Evolutionary conservation across 2,329 filamentous ascomycete species (phyloP).

Genomic region (Colletotrichum sp.): DNA sequence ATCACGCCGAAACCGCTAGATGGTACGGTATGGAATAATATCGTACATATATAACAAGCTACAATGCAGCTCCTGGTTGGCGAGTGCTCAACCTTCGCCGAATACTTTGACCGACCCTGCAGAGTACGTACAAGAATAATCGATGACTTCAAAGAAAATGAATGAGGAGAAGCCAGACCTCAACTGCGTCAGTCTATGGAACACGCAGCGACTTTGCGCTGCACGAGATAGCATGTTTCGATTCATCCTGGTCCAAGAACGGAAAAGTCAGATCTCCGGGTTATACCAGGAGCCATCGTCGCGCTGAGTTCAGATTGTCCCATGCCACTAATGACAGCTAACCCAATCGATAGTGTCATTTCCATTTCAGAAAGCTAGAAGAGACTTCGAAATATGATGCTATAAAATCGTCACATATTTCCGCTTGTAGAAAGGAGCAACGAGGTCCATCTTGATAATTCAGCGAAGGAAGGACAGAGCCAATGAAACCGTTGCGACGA

Average conservation of each 20-base stretch:
- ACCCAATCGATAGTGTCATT: background rate
- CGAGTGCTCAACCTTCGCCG: too few relatives aligned
- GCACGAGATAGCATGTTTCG: background rate
- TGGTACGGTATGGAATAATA: background rate
- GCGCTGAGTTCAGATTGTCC: background rate
- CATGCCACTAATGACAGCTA: background rate
- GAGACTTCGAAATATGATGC: background rate
- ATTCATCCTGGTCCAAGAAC: background rate
- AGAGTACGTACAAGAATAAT: too few relatives aligned
- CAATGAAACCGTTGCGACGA: background rate
- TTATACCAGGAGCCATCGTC: background rate
- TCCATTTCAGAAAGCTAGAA: background rate
- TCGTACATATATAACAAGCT: background rate
- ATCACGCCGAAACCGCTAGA: background rate
- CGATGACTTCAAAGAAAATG: too few relatives aligned
- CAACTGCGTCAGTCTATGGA: too few relatives aligned
- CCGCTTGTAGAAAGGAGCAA: fast-evolving
- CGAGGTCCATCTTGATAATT: background rate
- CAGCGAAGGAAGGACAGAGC: background rate
- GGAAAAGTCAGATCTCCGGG: background rate
- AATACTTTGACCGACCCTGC: too few relatives aligned
- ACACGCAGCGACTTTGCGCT: background rate
- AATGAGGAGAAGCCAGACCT: too few relatives aligned
- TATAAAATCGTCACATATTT: background rate
- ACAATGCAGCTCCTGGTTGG: background rate